These are phyloP conservation scores for Abrus precatorius DNA, from an alignment of 306 rosid genomes.

Conservation along the genomic window DNA sequence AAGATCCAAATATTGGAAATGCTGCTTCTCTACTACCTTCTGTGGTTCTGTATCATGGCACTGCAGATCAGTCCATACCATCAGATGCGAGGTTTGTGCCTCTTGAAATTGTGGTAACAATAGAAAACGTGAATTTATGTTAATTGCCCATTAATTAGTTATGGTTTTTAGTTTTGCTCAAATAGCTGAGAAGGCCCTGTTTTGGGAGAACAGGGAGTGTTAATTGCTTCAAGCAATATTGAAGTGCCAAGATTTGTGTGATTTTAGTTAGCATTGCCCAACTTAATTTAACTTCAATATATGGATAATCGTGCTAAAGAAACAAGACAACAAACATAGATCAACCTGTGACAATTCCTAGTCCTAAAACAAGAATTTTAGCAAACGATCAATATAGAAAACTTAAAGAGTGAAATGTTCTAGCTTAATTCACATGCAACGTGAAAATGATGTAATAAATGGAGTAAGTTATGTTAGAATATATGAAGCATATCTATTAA, in stretches of 20 bases:
- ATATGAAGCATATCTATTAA: background rate
- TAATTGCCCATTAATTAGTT: constrained; percentile 12
- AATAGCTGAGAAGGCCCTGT: background rate
- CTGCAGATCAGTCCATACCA: constrained; percentile 94
- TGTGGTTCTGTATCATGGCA: constrained; percentile 81
- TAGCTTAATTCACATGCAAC: background rate
- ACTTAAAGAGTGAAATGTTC: background rate
- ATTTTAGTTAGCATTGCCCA: background rate
- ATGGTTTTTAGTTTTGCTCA: constrained; percentile 1
- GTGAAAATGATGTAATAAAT: background rate
- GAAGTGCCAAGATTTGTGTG: constrained; percentile 7
- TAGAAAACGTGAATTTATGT: constrained; percentile 7
- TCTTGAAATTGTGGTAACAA: constrained; percentile 35
- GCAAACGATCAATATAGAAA: constrained; percentile 7
- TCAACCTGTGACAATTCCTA: background rate
- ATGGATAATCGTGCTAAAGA: background rate
- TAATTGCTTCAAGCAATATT: constrained; percentile 7
- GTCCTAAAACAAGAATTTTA: background rate
- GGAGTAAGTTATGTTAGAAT: background rate
- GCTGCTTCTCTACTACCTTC: constrained; percentile 81
- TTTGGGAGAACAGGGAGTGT: background rate
- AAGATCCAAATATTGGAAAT: constrained; percentile 71
- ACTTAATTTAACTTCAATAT: constrained; percentile 10
- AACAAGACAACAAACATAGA: background rate
- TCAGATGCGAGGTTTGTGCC: constrained; percentile 77